Conservation (phyloP, 345 rosid genomes). For the Arabis alpina region DNA sequence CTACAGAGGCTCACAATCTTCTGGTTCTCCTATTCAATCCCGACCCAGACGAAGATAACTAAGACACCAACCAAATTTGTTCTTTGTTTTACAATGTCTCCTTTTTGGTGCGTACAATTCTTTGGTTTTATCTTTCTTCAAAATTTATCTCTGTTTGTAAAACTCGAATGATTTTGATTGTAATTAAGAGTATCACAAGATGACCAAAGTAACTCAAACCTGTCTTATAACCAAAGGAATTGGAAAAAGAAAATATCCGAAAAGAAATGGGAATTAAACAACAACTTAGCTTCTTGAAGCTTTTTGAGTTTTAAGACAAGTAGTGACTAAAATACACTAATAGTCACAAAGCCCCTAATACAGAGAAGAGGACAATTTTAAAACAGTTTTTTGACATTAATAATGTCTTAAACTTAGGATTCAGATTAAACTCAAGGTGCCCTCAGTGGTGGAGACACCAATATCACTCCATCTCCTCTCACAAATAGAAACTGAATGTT, state of each 20-base stretch:
- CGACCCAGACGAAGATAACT: conserved; percentile 64
- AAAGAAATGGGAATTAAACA: conserved; percentile 2
- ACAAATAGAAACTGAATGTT: conserved; percentile 89
- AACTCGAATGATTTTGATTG: conserved; percentile 8
- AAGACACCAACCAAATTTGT: background rate
- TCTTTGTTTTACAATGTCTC: background rate
- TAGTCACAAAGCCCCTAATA: conserved; percentile 10
- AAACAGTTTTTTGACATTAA: background rate
- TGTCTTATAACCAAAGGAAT: background rate
- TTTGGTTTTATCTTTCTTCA: background rate
- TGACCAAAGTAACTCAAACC: background rate
- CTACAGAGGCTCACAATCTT: conserved; percentile 49
- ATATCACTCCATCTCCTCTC: conserved; percentile 97
- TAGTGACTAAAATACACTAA: conserved; percentile 18
- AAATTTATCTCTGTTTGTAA: background rate
- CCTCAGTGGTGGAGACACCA: conserved; percentile 97
- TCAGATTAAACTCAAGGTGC: conserved; percentile 57
- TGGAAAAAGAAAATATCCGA: background rate
- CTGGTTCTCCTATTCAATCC: conserved; percentile 62
- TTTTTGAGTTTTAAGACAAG: conserved; percentile 24
- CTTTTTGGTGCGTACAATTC: conserved; percentile 23
- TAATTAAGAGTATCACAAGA: conserved; percentile 15
- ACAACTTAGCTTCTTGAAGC: conserved; percentile 17
- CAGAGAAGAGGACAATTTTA: background rate
- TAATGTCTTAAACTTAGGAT: background rate